Percentiles rank a stretch among this genome's conserved stretches.
Conservation (phyloP, 495 filamentous ascomycete species). For the Aspergillus haitiensis region DNA sequence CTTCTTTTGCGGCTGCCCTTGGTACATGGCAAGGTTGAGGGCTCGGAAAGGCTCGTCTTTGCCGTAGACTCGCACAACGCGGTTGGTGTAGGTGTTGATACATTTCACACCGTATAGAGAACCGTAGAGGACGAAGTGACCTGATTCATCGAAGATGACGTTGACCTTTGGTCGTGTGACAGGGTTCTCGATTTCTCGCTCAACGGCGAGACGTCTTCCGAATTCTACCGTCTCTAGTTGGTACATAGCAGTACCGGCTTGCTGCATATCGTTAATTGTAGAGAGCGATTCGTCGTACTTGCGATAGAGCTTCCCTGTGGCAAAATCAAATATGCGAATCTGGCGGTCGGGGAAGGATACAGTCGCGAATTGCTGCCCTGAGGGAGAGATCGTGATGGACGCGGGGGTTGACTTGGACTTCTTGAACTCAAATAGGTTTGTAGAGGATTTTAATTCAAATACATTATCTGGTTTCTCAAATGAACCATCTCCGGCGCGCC, state of each 20-base stretch:
- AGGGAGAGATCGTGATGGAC: conserved; percentile 83
- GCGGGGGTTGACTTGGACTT: conserved; percentile 85
- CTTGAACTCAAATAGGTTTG: conserved; percentile 94
- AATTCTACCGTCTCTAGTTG: conserved; percentile 89
- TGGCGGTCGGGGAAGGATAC: conserved; percentile 93
- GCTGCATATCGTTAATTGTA: conserved; percentile 89
- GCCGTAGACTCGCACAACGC: conserved; percentile 82
- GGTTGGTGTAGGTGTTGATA: conserved; percentile 91
- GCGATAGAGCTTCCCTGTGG: conserved; percentile 79
- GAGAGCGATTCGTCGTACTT: conserved; percentile 91
- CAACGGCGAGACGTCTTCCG: conserved; percentile 80
- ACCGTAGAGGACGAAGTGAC: conserved; percentile 92
- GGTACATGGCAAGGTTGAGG: conserved; percentile 83
- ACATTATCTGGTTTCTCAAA: conserved; percentile 93
- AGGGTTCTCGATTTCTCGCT: conserved; percentile 77
- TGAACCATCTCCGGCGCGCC: conserved; percentile 67
- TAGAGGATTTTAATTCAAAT: conserved; percentile 87
- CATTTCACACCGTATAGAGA: conserved; percentile 90
- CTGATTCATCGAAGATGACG: conserved; percentile 92
- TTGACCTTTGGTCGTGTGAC: conserved; percentile 71
- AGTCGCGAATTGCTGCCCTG: conserved; percentile 79
- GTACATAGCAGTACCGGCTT: conserved; percentile 76
- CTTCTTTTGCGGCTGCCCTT: conserved; percentile 91
- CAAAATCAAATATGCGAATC: conserved; percentile 89
- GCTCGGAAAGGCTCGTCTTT: conserved; percentile 85